Base-by-base conservation (phyloP, 306 rosid genomes). In the Acmispon strigosus region DNA sequence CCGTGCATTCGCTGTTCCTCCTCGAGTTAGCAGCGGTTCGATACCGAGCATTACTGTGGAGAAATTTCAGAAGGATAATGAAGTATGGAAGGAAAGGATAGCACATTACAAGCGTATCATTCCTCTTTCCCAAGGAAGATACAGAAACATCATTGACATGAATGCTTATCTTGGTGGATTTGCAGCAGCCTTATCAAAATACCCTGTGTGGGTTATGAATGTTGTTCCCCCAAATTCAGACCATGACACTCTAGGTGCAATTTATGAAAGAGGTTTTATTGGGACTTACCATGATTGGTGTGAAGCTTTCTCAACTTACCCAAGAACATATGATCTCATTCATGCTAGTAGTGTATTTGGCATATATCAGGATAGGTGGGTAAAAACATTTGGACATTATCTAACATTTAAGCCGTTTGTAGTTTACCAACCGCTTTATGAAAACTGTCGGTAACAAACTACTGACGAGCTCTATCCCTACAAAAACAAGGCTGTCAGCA, bases 231-330 rank as follows among this genome's bases (percentile, higher is more conserved):
- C 91, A 29, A 81, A 85, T 78, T 80, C 96, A 17, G 78, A 88
- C 45, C 86, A 59, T 36, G 95, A 94, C 48, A 94, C 95, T 16
- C 80, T 95, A 0, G 99, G 97, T 27, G 79, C 76, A 61, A 87
- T 95, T n/a, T 95, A 77, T 39, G 99, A 91, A 78, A 82, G 97
- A 17, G 99, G 99, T 4, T 49, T 95, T 16, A 95, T 91, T 14
- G 99, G 99, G 47, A 74, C 97, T 20, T 95, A 95, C 80, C 95
- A 91, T 54, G 92, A 95, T 34, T 87, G 99, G 97, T 95, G 97
- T 0, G 97, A 95, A 82, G 99, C 92, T 41, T 87, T 94, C 82
- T 91, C 99, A 8, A 91, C 97, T 1, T 91, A 91, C 70, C 99
- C 99, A 14, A 86, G 97, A 78, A 95, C 99, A 2, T 95, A 95